phyloP scores from a whole-genome alignment of 768 basidiomycete genomes.

The Ramaria rubella region DNA sequence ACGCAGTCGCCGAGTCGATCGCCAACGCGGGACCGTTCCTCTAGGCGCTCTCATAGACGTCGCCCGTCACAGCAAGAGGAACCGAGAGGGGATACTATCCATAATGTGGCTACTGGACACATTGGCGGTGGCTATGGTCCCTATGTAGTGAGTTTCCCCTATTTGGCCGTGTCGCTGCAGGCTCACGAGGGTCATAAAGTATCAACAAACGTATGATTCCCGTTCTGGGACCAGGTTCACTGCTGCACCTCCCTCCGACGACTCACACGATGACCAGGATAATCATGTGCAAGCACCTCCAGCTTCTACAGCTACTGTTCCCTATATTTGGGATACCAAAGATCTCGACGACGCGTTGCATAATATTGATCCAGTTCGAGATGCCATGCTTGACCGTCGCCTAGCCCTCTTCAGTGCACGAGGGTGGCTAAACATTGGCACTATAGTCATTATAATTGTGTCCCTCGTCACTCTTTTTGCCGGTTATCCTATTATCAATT shows the following conservation, averaged over 20 bases:
- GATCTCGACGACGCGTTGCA: conserved; percentile 83
- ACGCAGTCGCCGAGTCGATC: background rate
- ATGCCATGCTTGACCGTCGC: conserved; percentile 47
- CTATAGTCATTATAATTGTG: conserved; percentile 59
- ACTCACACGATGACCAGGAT: conserved; percentile 27
- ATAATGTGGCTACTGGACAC: conserved; percentile 71
- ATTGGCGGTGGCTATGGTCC: conserved; percentile 82
- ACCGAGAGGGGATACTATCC: conserved; percentile 49
- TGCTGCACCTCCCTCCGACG: conserved; percentile 43
- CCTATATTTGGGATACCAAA: conserved; percentile 62
- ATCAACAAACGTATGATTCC: background rate
- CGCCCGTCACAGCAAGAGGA: background rate
- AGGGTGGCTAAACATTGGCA: conserved; percentile 77
- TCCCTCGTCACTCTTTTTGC: conserved; percentile 76
- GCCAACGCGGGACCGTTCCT: background rate
- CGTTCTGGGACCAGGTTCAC: conserved; percentile 40
- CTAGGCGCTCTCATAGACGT: background rate
- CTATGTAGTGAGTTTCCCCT: conserved; percentile 67
- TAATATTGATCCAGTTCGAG: conserved; percentile 73
- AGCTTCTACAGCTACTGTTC: conserved; percentile 50
- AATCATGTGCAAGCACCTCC: conserved; percentile 34
- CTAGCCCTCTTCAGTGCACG: conserved; percentile 68
- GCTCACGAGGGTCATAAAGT: background rate
- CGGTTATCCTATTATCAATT: conserved; percentile 72
- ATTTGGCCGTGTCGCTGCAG: background rate